phyloP scores from a whole-genome alignment of 2,329 filamentous ascomycete species.

The Truncatella angustata region DNA sequence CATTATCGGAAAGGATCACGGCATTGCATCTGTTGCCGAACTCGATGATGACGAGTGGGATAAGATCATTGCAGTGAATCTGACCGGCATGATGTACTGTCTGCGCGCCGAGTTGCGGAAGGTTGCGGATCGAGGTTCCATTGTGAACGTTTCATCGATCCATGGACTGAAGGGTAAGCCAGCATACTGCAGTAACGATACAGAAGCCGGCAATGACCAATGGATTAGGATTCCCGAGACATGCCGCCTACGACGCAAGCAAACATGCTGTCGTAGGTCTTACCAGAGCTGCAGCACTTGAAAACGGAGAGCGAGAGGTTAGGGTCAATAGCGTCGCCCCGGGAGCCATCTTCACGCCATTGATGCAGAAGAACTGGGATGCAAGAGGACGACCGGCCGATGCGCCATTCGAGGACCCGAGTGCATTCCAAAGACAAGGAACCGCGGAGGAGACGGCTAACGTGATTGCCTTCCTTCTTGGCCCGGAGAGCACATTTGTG shows the following conservation, averaged over 20 bases:
- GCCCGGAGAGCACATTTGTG: constrained; percentile 44
- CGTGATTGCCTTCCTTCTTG: constrained; percentile 46
- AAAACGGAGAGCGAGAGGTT: constrained; percentile 41
- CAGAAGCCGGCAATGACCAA: background rate
- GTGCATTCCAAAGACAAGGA: constrained; percentile 41
- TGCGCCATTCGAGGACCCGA: constrained; percentile 40
- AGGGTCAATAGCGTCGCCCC: constrained; percentile 47
- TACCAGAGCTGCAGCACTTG: constrained; percentile 33
- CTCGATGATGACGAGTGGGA: constrained; percentile 48
- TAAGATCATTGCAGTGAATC: constrained; percentile 43
- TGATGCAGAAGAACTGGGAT: constrained; percentile 45
- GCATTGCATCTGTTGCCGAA: constrained; percentile 36
- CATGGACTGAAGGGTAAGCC: constrained; percentile 44
- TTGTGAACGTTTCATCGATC: constrained; percentile 57
- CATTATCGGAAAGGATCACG: constrained; percentile 43
- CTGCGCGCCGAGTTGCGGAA: constrained; percentile 43
- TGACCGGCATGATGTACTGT: constrained; percentile 52
- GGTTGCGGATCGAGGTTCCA: constrained; percentile 50
- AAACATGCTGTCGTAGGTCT: constrained; percentile 38
- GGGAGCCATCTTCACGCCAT: constrained; percentile 47
- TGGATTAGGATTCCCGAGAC: constrained; percentile 35
- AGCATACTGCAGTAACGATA: background rate
- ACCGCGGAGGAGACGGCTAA: constrained; percentile 45
- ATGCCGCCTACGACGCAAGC: constrained; percentile 36
- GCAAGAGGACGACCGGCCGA: constrained; percentile 31